Conservation (phyloP, 2,329 filamentous ascomycete species). For the Phyllosticta citrichinensis region DNA sequence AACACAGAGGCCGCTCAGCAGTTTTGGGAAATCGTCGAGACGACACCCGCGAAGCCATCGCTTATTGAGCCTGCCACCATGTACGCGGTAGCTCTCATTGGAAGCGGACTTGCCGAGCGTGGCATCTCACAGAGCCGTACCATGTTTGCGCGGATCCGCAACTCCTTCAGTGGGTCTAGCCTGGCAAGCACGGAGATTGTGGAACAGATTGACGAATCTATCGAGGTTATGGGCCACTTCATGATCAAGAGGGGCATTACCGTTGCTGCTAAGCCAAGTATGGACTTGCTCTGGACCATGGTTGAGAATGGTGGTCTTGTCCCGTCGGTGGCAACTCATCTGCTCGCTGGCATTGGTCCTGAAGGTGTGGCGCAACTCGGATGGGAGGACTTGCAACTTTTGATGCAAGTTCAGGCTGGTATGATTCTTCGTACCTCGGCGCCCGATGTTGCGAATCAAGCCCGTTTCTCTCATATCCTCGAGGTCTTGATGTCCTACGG, state of each 20-base stretch:
- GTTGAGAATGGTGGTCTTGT: slow-evolving; percentile 54
- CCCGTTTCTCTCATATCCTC: slow-evolving; percentile 52
- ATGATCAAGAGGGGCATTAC: slow-evolving; percentile 43
- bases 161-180: slow-evolving; percentile 41
- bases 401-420: slow-evolving; percentile 50
- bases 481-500: slow-evolving; percentile 46
- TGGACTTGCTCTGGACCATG: slow-evolving; percentile 55
- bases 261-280: slow-evolving; percentile 44
- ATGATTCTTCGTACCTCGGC: slow-evolving; percentile 37
- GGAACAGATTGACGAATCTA: slow-evolving; percentile 79
- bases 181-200: slow-evolving; percentile 45
- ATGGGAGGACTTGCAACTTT: slow-evolving; percentile 44
- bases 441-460: slow-evolving; percentile 47
- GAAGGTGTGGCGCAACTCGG: slow-evolving; percentile 48
- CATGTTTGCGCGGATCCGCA: slow-evolving; percentile 79
- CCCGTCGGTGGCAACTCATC: slow-evolving; percentile 49
- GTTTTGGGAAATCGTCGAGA: slow-evolving; percentile 68
- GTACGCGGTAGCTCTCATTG: slow-evolving; percentile 81
- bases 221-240: slow-evolving; percentile 56
- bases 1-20: slow-evolving; percentile 67
- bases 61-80: slow-evolving; percentile 84
- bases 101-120: slow-evolving; percentile 73
- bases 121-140: slow-evolving; percentile 68
- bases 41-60: slow-evolving; percentile 49
- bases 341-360: slow-evolving; percentile 50